phyloP scores from a whole-genome alignment of 139 green algal genomes.

The Asterochloris erici region DNA sequence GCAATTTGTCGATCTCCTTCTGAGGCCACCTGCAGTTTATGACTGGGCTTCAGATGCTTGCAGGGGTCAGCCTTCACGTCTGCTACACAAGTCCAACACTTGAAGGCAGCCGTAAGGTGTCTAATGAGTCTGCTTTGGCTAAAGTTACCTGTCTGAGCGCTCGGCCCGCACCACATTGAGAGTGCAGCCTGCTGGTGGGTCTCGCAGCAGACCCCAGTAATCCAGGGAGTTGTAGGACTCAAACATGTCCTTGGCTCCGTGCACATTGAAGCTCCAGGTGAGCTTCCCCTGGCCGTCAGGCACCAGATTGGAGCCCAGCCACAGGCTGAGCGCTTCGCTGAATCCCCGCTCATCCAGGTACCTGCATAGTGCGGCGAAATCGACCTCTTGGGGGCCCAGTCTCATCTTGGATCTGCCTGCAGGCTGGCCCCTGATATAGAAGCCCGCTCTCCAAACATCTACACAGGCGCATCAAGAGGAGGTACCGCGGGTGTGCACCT shows the following conservation, averaged over 20 bases:
- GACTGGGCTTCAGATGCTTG: too few relatives aligned
- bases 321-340: slow-evolving; percentile 56
- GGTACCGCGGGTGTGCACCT: neutral
- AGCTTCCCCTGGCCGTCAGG: neutral
- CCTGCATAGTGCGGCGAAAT: too few relatives aligned
- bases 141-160: slow-evolving; percentile 48
- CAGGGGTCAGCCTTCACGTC: too few relatives aligned
- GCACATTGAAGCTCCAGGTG: slow-evolving; percentile 63
- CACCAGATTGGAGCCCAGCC: slow-evolving; percentile 74
- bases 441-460: neutral
- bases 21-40: slow-evolving; percentile 3
- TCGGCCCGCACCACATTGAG: slow-evolving; percentile 64
- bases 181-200: slow-evolving; percentile 38
- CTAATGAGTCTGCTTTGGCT: slow-evolving; percentile 4
- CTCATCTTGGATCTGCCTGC: too few relatives aligned
- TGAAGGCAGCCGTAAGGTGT: too few relatives aligned
- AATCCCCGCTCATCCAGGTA: slow-evolving; percentile 46
- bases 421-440: too few relatives aligned
- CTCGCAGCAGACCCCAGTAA: slow-evolving; percentile 45
- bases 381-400: too few relatives aligned
- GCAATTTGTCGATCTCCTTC: neutral
- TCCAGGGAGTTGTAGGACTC: slow-evolving; percentile 49
- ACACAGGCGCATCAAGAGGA: neutral
- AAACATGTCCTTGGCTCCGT: slow-evolving; percentile 63
- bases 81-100: too few relatives aligned